Conservation (phyloP, 768 basidiomycete genomes). For the Mrakia blollopis region DNA sequence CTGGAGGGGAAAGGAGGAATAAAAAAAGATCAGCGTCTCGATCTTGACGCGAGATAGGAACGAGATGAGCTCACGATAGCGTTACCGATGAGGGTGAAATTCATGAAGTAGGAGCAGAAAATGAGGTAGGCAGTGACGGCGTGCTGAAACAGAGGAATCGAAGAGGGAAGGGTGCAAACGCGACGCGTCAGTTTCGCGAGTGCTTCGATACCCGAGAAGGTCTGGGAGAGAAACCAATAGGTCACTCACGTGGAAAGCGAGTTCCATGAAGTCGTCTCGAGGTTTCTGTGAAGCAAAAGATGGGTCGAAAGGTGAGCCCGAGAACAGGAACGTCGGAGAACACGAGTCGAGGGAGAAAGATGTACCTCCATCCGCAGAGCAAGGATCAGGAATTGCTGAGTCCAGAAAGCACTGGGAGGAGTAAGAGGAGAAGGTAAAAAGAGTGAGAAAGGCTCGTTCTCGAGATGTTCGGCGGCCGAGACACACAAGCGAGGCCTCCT, state of each 20-base stretch:
- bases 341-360: not conserved
- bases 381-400: not conserved
- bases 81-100: conserved; percentile 71
- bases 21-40: not conserved
- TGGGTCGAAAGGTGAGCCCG: not conserved
- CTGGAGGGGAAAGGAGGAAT: not conserved
- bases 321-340: not conserved
- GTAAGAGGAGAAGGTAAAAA: not conserved
- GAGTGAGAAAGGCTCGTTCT: not conserved
- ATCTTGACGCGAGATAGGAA: not conserved
- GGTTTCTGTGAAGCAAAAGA: conserved; percentile 2
- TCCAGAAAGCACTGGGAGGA: conserved; percentile 11
- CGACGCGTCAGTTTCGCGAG: not conserved
- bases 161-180: not conserved
- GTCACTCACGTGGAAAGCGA: not conserved
- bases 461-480: not conserved
- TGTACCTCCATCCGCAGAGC: conserved; percentile 13
- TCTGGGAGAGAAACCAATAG: not conserved
- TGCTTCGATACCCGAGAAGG: not conserved
- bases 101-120: conserved; percentile 38
- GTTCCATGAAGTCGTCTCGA: conserved; percentile 11
- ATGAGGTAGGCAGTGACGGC: conserved; percentile 91
- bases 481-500: too few relatives aligned
- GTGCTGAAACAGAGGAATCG: conserved; percentile 49
- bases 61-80: conserved; percentile 50